Evolutionary conservation across 768 basidiomycete species (phyloP), one percentile per base, ranked within the genome.

Genomic region (Mycena maculata): DNA sequence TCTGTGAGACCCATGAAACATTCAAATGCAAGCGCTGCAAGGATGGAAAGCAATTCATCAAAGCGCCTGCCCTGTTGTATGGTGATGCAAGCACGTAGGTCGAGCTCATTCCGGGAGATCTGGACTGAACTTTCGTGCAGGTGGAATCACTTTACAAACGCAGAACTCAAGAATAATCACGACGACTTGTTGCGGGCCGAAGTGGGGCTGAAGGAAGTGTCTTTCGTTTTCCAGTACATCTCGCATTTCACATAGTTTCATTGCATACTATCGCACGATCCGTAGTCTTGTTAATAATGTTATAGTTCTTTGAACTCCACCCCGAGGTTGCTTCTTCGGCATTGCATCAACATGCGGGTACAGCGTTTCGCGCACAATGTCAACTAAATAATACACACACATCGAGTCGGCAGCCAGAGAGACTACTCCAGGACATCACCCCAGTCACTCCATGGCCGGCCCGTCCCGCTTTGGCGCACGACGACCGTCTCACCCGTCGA

Each of bases 51-150:
- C 98, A 99, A 77, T 74, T 85, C 47, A 84, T 88, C 73, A 98
- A 97, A 78, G 84, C 94, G 4, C 89, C 91, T 2, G 96, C 94
- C 0, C 77, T 99, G 73, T 76, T 99, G 18, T 99, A 99, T 71
- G 98, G 98, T 18, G 98, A 99, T 77, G 95, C 94, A 3, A 96
- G 94, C 92, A 93, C 96, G 94, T 96, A 86, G 67, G 96, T 90
- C 8, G 55, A 41, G 25, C 57, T 16, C 44, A 63, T 28, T 39
- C 53, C 28, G 33, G 36, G 55, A 49, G n/a, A n/a, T n/a, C 49
- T 23, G 16, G 18, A 27, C 18, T 33, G 23, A 56, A 36, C 0
- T 52, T 47, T 13, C 27, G 44, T 52, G 30, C 74, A 98, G 96
- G 28, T 99, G 98, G 98, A 99, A 99, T 77, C 98, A 99, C 75